Evolutionary conservation across 148 eudicot genomes (phyloP).

Genomic region (Rhododendron vialii): DNA sequence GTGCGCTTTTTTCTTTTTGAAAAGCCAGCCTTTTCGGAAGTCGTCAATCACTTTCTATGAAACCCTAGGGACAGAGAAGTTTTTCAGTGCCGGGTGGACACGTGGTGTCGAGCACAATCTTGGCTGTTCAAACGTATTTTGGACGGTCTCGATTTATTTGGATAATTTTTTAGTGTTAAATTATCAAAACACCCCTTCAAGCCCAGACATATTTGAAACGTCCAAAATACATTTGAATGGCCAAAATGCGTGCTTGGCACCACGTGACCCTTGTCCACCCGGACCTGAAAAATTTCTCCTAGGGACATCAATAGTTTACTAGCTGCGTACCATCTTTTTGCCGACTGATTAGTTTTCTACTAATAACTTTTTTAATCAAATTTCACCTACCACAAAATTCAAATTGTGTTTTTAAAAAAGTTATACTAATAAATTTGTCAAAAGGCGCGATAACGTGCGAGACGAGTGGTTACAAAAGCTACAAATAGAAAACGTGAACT

Average conservation of each 20-base stretch:
- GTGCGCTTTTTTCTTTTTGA: not conserved
- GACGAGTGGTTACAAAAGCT: not conserved
- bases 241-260: no score
- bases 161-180: no score
- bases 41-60: not conserved
- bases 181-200: no score
- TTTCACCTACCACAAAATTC: not conserved
- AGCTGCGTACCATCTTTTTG: not conserved
- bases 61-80: not conserved
- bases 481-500: not conserved
- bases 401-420: not conserved
- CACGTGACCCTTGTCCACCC: no score
- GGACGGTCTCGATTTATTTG: no score
- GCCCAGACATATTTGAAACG: fast-evolving
- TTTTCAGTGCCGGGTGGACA: no score
- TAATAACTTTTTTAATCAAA: not conserved
- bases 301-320: not conserved
- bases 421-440: not conserved
- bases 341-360: not conserved
- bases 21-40: not conserved
- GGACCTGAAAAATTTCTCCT: no score
- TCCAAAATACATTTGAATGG: no score
- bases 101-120: no score
- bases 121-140: no score
- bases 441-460: not conserved